phyloP scores from a whole-genome alignment of 495 filamentous ascomycete species.

The Penicillium lividum region DNA sequence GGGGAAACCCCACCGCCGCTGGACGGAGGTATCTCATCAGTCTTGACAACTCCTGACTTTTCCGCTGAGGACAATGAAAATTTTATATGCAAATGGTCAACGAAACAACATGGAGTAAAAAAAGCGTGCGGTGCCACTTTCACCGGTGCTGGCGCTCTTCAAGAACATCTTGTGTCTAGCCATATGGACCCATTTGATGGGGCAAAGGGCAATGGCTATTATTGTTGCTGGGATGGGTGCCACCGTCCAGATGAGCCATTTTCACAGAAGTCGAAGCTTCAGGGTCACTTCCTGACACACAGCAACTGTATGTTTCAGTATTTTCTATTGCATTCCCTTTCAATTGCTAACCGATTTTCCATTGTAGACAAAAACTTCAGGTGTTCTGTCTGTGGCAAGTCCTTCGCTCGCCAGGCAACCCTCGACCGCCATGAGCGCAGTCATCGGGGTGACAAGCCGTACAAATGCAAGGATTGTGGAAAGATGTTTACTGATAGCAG shows the following conservation, averaged over 20 bases:
- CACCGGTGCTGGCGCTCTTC: slow-evolving; percentile 37
- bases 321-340: not conserved
- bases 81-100: slow-evolving; percentile 43
- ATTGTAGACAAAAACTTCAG: slow-evolving; percentile 45
- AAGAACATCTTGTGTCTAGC: slow-evolving; percentile 42
- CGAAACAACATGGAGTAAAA: slow-evolving; percentile 30
- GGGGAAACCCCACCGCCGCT: slow-evolving; percentile 48
- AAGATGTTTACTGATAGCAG: slow-evolving; percentile 53
- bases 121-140: slow-evolving; percentile 39
- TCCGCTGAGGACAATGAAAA: slow-evolving; percentile 34
- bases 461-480: slow-evolving; percentile 45
- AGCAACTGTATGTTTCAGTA: slow-evolving; percentile 42
- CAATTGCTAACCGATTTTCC: not conserved
- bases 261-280: slow-evolving; percentile 53
- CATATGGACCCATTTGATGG: slow-evolving; percentile 47
- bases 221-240: slow-evolving; percentile 51
- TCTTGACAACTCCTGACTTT: slow-evolving; percentile 44
- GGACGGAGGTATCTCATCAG: slow-evolving; percentile 40
- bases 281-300: slow-evolving; percentile 50
- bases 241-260: slow-evolving; percentile 49
- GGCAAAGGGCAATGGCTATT: slow-evolving; percentile 49
- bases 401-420: slow-evolving; percentile 49
- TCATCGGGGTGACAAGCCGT: slow-evolving; percentile 55
- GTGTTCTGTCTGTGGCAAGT: slow-evolving; percentile 49
- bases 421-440: slow-evolving; percentile 54